Evolutionary conservation across 768 basidiomycete genomes (phyloP), one percentile per base, ranked within the genome.

Genomic region (Lactarius hengduanensis): DNA sequence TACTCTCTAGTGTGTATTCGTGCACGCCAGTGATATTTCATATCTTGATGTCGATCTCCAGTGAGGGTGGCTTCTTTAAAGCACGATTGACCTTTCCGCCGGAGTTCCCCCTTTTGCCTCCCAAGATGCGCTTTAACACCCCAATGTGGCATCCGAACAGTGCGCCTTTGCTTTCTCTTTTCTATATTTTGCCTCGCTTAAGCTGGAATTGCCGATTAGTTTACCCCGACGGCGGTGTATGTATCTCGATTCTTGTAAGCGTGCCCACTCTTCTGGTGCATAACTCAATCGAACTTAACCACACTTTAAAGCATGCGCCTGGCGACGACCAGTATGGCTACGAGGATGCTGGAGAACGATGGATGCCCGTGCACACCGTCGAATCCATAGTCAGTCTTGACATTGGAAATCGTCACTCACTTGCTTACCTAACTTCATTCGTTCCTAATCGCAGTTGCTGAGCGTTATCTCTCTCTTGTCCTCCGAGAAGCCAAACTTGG

Each of bases 101-200:
- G 32, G 94, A 98, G 76, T 98, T 88, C 75, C 96, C 96, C 32
- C 78, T 96, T 61, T 81, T 88, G 57, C 96, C 96, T 9, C 96
- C 97, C 43, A 96, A 94, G 86, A 92, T 98, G 92, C 87, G 85
- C 26, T 99, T 99, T 74, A 85, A 91, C 71, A 98, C 97, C 2
- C 89, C 88, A 41, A 92, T 99, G 85, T 94, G 96, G 87, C 97
- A 99, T 78, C 97, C 97, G 1, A 99, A 98, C 76, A 96, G 96
- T 96, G 63, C 71, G 89, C 79, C 20, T 36, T 55, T 40, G 61
- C 34, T 20, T 30, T 30, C 16, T 15, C 1, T 36, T 22, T 40
- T 28, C 38, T 40, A 22, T 22, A 40, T 16, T 7, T 59, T 15
- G 9, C 41, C 30, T 30, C 50, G 16, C 16, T 38, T 36, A 45